Conservation (phyloP, 1,284 basidiomycete genomes). For the Microbotryum violaceum region DNA sequence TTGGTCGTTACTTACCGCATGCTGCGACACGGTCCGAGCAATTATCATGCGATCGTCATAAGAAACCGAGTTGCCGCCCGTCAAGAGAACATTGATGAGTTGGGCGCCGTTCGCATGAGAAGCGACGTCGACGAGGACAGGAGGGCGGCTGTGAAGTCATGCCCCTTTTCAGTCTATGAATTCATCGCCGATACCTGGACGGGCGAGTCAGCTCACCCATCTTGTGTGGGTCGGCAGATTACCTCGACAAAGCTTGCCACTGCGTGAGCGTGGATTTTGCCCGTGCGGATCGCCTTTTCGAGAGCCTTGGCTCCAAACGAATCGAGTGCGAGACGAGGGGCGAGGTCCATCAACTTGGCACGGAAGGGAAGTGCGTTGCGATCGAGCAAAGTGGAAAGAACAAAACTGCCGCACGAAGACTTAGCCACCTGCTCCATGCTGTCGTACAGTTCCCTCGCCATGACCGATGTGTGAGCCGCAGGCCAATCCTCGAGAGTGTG, state of each 20-base stretch:
- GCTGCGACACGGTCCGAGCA: too few species aligned
- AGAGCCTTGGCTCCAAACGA: conserved; percentile 17
- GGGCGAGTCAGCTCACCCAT: not conserved
- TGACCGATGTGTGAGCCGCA: conserved; percentile 2
- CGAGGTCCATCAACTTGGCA: conserved; percentile 8
- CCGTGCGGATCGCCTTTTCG: conserved; percentile 12
- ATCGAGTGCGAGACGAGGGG: conserved; percentile 8
- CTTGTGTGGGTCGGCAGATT: not conserved
- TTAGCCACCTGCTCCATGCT: conserved; percentile 4
- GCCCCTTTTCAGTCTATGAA: not conserved
- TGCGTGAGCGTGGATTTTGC: not conserved
- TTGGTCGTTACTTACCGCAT: too few species aligned
- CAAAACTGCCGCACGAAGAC: conserved; percentile 5
- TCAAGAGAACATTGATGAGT: conserved; percentile 13
- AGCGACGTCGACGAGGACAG: conserved; percentile 9
- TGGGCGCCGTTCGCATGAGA: conserved; percentile 11
- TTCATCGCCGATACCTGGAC: not conserved
- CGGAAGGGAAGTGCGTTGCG: conserved; percentile 11
- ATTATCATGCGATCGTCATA: too few species aligned
- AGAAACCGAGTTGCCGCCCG: not conserved
- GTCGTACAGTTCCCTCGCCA: conserved; percentile 14
- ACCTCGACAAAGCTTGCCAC: conserved; percentile 1
- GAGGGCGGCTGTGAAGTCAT: not conserved
- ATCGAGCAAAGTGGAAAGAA: conserved; percentile 16
- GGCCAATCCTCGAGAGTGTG: conserved; percentile 23